These are phyloP conservation scores for Solanum tarijense DNA, from an alignment of 257 asterid species.

Conservation along the genomic window DNA sequence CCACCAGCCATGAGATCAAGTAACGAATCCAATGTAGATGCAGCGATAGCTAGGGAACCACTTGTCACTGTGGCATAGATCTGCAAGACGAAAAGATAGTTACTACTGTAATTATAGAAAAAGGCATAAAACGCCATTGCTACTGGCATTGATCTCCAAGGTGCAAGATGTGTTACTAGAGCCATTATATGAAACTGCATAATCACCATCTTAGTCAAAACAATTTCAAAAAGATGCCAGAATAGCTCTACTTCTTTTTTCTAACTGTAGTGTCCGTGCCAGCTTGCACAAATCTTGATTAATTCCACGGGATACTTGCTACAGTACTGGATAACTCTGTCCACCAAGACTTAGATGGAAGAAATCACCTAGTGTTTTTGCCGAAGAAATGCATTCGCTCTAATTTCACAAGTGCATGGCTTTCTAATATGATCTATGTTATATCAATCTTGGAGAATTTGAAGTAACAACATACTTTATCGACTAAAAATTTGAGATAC, in stretches of 20 bases:
- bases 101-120: background rate
- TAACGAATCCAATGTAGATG: conserved; percentile 88
- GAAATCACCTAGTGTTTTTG: background rate
- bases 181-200: background rate
- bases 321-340: background rate
- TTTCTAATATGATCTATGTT: background rate
- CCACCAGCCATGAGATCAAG: conserved; percentile 98
- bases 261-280: background rate
- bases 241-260: background rate
- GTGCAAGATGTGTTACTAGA: background rate
- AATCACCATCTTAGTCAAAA: background rate
- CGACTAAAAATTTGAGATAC: background rate
- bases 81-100: conserved; percentile 18
- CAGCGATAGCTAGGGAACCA: conserved; percentile 89
- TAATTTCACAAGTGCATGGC: background rate
- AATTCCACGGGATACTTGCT: background rate
- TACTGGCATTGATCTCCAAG: background rate
- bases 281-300: background rate
- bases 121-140: background rate
- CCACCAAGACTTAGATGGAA: background rate
- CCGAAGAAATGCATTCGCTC: background rate
- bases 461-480: background rate
- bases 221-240: background rate
- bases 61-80: conserved; percentile 65
- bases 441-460: background rate